These are phyloP conservation scores for Russula griseocarnosa DNA, from an alignment of 768 basidiomycete species.

Conservation along the genomic window DNA sequence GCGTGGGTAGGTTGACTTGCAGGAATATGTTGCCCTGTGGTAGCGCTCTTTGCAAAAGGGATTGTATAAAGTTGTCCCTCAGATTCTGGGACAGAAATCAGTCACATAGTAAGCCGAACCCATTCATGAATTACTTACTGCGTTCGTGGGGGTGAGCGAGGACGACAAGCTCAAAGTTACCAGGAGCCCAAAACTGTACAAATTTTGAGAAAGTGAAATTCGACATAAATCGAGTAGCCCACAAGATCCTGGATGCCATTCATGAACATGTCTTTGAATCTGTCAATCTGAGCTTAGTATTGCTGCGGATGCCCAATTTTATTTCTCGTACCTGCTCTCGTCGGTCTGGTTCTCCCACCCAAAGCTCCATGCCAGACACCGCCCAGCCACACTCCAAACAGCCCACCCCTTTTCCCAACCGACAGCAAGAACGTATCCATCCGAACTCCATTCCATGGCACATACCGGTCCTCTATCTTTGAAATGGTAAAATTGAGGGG, in stretches of 20 bases:
- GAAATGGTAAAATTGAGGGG: conserved; percentile 59
- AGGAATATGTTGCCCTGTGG: conserved; percentile 86
- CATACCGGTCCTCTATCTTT: conserved; percentile 56
- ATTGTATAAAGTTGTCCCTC: conserved; percentile 77
- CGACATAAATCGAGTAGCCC: conserved; percentile 32
- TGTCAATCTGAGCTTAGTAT: conserved; percentile 26
- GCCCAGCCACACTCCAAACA: conserved; percentile 83
- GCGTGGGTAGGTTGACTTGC: conserved; percentile 43
- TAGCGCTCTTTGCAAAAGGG: conserved; percentile 93
- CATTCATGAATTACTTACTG: conserved; percentile 39
- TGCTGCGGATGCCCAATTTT: conserved; percentile 4
- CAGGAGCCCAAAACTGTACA: conserved; percentile 85
- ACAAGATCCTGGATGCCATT: conserved; percentile 72
- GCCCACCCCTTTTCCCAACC: conserved; percentile 92
- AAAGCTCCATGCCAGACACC: conserved; percentile 77
- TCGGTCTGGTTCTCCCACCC: conserved; percentile 62
- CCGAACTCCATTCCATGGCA: conserved; percentile 86
- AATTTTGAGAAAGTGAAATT: conserved; percentile 9
- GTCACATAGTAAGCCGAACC: neutral
- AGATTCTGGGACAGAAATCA: conserved; percentile 39
- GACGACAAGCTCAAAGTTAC: conserved; percentile 84
- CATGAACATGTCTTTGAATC: conserved; percentile 84
- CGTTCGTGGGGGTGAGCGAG: conserved; percentile 54
- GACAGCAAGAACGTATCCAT: conserved; percentile 91
- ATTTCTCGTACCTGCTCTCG: conserved; percentile 41